These are phyloP conservation scores for Cyathus striatus DNA, from an alignment of 768 basidiomycete species.

Conservation along the genomic window DNA sequence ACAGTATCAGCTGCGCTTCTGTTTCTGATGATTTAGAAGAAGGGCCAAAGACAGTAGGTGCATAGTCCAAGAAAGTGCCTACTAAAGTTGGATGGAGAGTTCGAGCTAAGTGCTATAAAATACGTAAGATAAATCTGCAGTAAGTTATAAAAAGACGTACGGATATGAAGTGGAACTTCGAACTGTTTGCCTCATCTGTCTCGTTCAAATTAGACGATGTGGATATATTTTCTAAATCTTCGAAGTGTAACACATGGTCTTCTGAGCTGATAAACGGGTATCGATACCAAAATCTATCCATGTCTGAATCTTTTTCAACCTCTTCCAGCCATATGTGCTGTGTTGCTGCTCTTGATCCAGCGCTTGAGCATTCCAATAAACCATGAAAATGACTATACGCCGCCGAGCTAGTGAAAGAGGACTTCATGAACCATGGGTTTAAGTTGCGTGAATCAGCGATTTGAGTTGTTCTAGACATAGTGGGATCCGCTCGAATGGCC, in stretches of 20 bases:
- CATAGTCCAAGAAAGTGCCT: slow-evolving; percentile 83
- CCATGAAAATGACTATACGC: slow-evolving; percentile 56
- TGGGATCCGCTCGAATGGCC: slow-evolving; percentile 31
- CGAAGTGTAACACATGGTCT: no score
- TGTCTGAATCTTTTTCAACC: slow-evolving; percentile 26
- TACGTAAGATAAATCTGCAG: slow-evolving; percentile 1
- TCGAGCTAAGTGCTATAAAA: slow-evolving; percentile 56
- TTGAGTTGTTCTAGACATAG: not conserved
- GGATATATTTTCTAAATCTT: no score
- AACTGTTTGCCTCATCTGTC: no score
- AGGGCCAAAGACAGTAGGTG: slow-evolving; percentile 77
- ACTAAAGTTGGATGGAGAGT: slow-evolving; percentile 76
- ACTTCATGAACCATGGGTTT: slow-evolving; percentile 60
- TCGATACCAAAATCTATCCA: slow-evolving; percentile 28
- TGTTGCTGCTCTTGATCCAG: no score
- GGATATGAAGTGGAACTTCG: no score
- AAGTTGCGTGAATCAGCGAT: slow-evolving; percentile 9
- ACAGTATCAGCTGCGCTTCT: slow-evolving; percentile 55
- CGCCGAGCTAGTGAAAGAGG: slow-evolving; percentile 48
- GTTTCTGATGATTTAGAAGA: slow-evolving; percentile 51
- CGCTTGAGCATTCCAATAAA: no score
- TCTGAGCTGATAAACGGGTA: no score
- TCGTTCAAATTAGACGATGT: no score
- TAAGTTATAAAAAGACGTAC: no score
- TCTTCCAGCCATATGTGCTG: slow-evolving; percentile 38